These are phyloP conservation scores for Colletotrichum sp. DNA, from an alignment of 2,329 filamentous ascomycete species.

Conservation along the genomic window DNA sequence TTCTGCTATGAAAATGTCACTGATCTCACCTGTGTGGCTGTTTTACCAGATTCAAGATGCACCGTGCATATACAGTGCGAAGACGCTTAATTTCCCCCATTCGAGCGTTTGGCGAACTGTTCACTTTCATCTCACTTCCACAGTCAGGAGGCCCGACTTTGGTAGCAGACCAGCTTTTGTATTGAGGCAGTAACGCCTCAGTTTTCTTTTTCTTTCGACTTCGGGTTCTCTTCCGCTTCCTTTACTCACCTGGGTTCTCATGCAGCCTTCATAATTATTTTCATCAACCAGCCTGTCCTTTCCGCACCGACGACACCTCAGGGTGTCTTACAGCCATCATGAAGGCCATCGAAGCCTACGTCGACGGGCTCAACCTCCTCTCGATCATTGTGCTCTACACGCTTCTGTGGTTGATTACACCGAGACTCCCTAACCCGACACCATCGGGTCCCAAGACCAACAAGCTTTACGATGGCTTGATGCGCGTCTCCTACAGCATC, in stretches of 20 bases:
- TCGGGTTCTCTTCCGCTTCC: not conserved
- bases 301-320: not conserved
- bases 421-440: not conserved
- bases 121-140: conserved; percentile 3
- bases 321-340: not conserved
- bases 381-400: conserved; percentile 9
- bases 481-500: conserved; percentile 15
- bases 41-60: not conserved
- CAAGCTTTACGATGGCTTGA: conserved; percentile 14
- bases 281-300: not conserved
- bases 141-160: not conserved
- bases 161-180: not conserved
- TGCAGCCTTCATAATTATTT: not conserved
- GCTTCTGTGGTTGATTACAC: conserved; percentile 1
- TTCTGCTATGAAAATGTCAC: not conserved
- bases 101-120: conserved; percentile 4
- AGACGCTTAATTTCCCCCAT: not conserved
- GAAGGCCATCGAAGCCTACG: conserved; percentile 18
- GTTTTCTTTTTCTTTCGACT: not conserved
- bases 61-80: conserved; percentile 13
- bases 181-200: not conserved
- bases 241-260: not conserved
- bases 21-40: not conserved
- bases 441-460: conserved; percentile 7
- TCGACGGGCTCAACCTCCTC: conserved; percentile 13